These are phyloP conservation scores for Cladobotryum mycophilum DNA, from an alignment of 2,329 filamentous ascomycete species.

Conservation along the genomic window DNA sequence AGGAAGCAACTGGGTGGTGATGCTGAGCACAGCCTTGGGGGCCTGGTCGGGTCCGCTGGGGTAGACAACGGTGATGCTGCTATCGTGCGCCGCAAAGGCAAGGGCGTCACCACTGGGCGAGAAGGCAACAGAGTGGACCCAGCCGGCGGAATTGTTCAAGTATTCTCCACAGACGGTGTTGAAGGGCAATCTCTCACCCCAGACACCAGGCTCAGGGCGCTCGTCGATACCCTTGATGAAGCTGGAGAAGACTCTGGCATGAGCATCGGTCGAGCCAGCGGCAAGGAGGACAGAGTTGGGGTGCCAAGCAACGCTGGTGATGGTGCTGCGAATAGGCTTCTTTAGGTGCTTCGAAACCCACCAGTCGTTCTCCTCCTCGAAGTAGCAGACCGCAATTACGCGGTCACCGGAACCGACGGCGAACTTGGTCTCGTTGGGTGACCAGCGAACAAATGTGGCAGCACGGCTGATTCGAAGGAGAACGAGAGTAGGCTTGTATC, in stretches of 20 bases:
- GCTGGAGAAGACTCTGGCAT: constrained; percentile 87
- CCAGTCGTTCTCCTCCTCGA: constrained; percentile 99
- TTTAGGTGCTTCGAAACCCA: constrained; percentile 99
- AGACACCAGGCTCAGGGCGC: constrained; percentile 77
- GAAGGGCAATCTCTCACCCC: constrained; percentile 94
- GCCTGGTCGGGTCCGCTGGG: constrained; percentile 86
- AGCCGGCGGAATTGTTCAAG: constrained; percentile 91
- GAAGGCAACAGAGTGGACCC: constrained; percentile 91
- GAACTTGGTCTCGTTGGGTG: constrained; percentile 93
- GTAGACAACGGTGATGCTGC: constrained; percentile 94
- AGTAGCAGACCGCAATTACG: constrained; percentile 95
- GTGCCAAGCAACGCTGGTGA: constrained; percentile 93
- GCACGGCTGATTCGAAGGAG: constrained; percentile 95
- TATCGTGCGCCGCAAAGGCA: constrained; percentile 91
- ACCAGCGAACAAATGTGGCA: constrained; percentile 96
- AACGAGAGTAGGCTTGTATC: constrained; percentile 95
- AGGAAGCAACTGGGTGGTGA: constrained; percentile 83
- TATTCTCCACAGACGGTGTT: constrained; percentile 98
- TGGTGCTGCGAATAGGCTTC: constrained; percentile 96
- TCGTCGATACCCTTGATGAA: constrained; percentile 95
- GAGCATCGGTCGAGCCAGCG: constrained; percentile 93
- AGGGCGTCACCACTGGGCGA: constrained; percentile 89
- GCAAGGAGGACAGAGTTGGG: constrained; percentile 94
- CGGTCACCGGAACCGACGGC: constrained; percentile 93
- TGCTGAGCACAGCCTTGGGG: constrained; percentile 80